A percentile compares a stretch with the other conserved stretches of the same genome.
These are phyloP conservation scores for Emericellopsis terricola DNA, from an alignment of 495 filamentous ascomycete species.

Conservation along the genomic window DNA sequence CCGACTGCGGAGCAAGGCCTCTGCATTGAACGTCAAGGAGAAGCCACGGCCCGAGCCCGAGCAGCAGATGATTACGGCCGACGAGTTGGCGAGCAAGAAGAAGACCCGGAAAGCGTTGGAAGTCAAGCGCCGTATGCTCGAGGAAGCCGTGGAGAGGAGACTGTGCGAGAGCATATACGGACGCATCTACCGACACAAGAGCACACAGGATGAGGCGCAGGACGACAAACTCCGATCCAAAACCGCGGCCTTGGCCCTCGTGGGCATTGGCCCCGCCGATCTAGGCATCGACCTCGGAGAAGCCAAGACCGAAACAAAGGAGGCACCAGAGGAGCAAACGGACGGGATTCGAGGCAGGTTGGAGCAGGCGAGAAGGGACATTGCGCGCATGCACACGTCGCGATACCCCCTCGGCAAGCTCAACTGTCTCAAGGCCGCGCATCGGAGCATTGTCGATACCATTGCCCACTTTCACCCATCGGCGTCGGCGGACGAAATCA, in stretches of 20 bases:
- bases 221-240: conserved; percentile 92
- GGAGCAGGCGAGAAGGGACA: conserved; percentile 49
- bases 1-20: conserved; percentile 30
- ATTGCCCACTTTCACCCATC: conserved; percentile 61
- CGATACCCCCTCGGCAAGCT: conserved; percentile 84
- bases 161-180: conserved; percentile 78
- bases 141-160: conserved; percentile 82
- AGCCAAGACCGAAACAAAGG: conserved; percentile 20
- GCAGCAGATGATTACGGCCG: conserved; percentile 82
- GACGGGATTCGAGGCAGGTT: conserved; percentile 57
- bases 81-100: conserved; percentile 64
- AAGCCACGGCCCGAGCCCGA: conserved; percentile 32
- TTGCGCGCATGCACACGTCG: conserved; percentile 72
- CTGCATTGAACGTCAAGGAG: conserved; percentile 28
- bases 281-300: conserved; percentile 60
- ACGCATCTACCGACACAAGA: conserved; percentile 78
- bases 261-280: conserved; percentile 77
- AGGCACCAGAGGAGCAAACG: conserved; percentile 40
- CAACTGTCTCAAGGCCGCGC: conserved; percentile 67
- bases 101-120: conserved; percentile 62
- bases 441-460: conserved; percentile 89
- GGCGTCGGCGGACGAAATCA: conserved; percentile 89
- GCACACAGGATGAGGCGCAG: conserved; percentile 81
- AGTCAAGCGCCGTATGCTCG: conserved; percentile 52
- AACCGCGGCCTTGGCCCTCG: conserved; percentile 74